A percentile compares a stretch with the other conserved stretches of the same genome.
These are phyloP conservation scores for Iris pallida DNA, from an alignment of 116 monocot genomes.

Conservation along the genomic window DNA sequence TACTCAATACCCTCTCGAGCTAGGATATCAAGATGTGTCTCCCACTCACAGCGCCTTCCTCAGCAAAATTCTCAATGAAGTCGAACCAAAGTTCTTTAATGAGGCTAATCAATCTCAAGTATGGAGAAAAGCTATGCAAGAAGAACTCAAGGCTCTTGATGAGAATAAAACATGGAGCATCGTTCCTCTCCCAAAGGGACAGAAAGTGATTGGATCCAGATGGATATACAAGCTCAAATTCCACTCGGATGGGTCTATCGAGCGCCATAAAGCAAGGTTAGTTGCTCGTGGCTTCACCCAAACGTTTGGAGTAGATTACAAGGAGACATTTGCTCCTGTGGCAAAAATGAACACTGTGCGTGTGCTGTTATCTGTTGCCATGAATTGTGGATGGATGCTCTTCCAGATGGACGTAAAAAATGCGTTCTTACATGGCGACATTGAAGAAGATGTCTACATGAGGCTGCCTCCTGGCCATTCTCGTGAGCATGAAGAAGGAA, in stretches of 20 bases:
- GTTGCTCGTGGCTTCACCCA: neutral
- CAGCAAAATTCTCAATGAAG: too few species aligned
- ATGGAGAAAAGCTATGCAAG: too few species aligned
- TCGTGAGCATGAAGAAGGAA: neutral
- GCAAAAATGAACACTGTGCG: neutral
- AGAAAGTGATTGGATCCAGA: neutral
- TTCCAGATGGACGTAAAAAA: too few species aligned
- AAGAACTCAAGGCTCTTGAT: too few species aligned
- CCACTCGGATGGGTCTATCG: neutral
- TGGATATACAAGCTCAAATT: neutral
- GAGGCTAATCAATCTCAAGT: too few species aligned
- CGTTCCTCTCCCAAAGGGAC: neutral
- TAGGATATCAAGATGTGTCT: too few species aligned
- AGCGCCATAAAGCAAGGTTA: neutral
- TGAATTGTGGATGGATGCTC: neutral
- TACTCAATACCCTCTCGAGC: too few species aligned
- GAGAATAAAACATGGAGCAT: too few species aligned
- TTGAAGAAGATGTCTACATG: neutral
- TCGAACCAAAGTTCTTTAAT: too few species aligned
- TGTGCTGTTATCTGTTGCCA: neutral
- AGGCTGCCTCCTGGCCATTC: neutral
- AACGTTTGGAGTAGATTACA: neutral
- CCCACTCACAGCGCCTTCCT: too few species aligned
- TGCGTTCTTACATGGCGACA: neutral
- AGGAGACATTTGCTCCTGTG: slow-evolving; percentile 1